These are phyloP conservation scores for Dothiorella sarmentorum DNA, from an alignment of 2,329 filamentous ascomycete species.

Conservation along the genomic window DNA sequence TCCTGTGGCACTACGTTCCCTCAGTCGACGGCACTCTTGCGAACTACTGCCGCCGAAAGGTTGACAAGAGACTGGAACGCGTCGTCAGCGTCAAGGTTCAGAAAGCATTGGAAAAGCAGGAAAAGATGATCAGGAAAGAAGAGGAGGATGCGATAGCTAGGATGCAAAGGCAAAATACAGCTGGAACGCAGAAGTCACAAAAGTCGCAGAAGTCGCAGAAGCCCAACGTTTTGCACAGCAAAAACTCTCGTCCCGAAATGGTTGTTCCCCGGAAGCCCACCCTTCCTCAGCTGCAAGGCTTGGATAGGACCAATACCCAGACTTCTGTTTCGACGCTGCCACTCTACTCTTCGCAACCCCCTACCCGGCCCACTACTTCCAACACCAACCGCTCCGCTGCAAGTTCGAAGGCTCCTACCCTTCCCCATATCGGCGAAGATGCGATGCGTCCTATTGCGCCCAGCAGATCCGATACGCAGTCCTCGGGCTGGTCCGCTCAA, in stretches of 20 bases:
- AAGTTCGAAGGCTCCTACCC: slow-evolving; percentile 33
- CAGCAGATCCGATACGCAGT: slow-evolving; percentile 49
- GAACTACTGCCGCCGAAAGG: slow-evolving; percentile 86
- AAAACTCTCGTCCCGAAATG: slow-evolving; percentile 31
- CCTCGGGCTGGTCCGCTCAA: slow-evolving; percentile 50
- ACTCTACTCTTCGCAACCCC: slow-evolving; percentile 51
- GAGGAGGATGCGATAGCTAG: slow-evolving; percentile 36
- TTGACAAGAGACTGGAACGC: slow-evolving; percentile 77
- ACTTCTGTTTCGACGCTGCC: slow-evolving; percentile 37
- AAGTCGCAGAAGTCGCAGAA: slow-evolving; percentile 25
- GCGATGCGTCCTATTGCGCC: slow-evolving; percentile 36
- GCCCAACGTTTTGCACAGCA: slow-evolving; percentile 39
- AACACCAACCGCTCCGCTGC: slow-evolving; percentile 27
- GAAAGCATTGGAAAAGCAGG: slow-evolving; percentile 79
- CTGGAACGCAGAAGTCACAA: slow-evolving; percentile 23
- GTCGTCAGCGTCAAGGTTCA: slow-evolving; percentile 87
- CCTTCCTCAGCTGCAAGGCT: slow-evolving; percentile 1
- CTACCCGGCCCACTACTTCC: slow-evolving; percentile 52
- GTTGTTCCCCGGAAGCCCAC: slow-evolving; percentile 11
- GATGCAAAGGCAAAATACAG: slow-evolving; percentile 46
- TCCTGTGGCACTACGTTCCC: slow-evolving; percentile 90
- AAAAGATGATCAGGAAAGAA: slow-evolving; percentile 52
- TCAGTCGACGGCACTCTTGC: slow-evolving; percentile 73
- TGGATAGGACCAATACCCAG: slow-evolving; percentile 5
- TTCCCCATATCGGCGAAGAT: slow-evolving; percentile 39